A percentile compares a stretch with the other conserved stretches of the same genome.
phyloP scores from a whole-genome alignment of 2,329 filamentous ascomycete species.

The Colletotrichum sp. region DNA sequence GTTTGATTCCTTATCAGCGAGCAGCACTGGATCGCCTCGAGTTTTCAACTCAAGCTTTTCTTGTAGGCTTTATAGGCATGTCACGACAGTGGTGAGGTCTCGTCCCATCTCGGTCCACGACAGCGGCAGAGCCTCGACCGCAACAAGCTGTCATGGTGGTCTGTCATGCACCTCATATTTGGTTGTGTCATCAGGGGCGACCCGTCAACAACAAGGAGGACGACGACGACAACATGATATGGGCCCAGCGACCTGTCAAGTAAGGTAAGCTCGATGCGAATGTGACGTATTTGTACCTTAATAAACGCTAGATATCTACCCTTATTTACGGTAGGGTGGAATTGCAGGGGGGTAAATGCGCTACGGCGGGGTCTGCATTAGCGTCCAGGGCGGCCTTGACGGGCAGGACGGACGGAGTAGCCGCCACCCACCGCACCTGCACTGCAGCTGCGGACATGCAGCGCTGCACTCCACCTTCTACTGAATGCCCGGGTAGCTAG shows the following conservation, averaged over 20 bases:
- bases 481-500: not conserved
- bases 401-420: slow-evolving; percentile 7
- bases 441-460: not conserved
- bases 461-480: not conserved
- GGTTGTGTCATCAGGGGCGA: not conserved
- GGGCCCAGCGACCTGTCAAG: not conserved
- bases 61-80: not conserved
- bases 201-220: not conserved
- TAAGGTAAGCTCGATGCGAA: not conserved
- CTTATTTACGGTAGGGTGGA: slow-evolving; percentile 12
- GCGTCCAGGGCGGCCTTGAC: not conserved
- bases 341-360: not conserved
- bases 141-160: not conserved
- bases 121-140: not conserved
- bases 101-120: not conserved
- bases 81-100: not conserved
- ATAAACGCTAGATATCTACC: not conserved
- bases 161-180: not conserved
- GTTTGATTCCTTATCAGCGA: not conserved
- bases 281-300: slow-evolving; percentile 2
- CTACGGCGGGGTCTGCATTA: slow-evolving; percentile 8
- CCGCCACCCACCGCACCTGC: not conserved
- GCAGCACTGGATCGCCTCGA: not conserved
- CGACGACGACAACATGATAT: not conserved
- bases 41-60: not conserved